Conservation (phyloP, 352 stramenopile genomes). For the Phytophthora sojae region DNA sequence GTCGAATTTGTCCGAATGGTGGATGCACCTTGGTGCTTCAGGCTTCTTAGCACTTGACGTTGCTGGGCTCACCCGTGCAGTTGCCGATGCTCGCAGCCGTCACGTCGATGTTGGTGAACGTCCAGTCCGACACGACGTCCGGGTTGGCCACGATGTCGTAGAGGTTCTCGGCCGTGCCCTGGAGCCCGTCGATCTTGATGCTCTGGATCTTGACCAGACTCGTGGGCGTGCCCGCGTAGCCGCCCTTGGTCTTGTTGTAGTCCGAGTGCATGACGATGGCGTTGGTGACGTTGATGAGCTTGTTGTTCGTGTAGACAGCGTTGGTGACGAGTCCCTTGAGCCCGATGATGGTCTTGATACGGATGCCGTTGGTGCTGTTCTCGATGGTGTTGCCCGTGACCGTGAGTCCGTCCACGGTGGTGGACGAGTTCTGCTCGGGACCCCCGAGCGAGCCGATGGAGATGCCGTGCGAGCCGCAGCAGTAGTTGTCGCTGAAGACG, state of each 20-base stretch:
- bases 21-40: too few species aligned
- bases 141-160: constrained; percentile 37
- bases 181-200: constrained; percentile 32
- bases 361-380: constrained; percentile 39
- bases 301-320: constrained; percentile 31
- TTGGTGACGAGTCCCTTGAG: constrained; percentile 11
- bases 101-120: constrained; percentile 29
- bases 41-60: constrained; percentile 21
- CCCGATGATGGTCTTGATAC: constrained; percentile 31
- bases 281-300: constrained; percentile 24
- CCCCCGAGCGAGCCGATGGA: constrained; percentile 26
- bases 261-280: constrained; percentile 29
- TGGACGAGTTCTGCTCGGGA: constrained; percentile 7
- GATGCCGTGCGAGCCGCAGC: constrained; percentile 29
- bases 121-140: constrained; percentile 32
- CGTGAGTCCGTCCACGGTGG: constrained; percentile 15
- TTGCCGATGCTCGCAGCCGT: constrained; percentile 14
- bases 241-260: constrained; percentile 35
- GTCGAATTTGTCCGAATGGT: background rate
- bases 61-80: constrained; percentile 29
- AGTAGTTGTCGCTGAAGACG: constrained; percentile 25
- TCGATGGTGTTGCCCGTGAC: constrained; percentile 23
- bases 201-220: constrained; percentile 33
- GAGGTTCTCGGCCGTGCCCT: constrained; percentile 22
- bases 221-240: constrained; percentile 25